Conservation (phyloP, 148 eudicot species). For the Amaranthus palmeri region DNA sequence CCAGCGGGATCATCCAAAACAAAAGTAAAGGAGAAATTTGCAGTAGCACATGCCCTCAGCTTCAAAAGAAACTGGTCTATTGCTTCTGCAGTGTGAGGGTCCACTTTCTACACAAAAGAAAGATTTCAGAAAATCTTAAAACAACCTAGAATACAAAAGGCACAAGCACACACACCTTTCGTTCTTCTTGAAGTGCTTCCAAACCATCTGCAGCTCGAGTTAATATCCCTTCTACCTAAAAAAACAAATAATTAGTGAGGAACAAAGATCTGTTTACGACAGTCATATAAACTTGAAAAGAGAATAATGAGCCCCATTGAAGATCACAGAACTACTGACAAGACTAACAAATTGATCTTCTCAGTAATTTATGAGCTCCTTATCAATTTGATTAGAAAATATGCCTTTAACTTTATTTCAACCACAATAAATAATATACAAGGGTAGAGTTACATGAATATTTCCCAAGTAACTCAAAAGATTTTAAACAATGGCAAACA, state of each 20-base stretch:
- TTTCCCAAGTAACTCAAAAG: background rate
- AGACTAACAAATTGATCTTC: background rate
- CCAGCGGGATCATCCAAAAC: constrained; percentile 96
- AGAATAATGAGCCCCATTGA: background rate
- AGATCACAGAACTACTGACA: background rate
- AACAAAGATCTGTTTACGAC: background rate
- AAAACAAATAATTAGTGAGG: constrained; percentile 3
- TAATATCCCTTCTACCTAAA: constrained; percentile 83
- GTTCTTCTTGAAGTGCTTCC: constrained; percentile 85
- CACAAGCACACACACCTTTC: constrained; percentile 46
- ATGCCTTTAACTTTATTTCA: background rate
- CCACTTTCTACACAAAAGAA: constrained; percentile 58
- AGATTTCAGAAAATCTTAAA: constrained; percentile 1
- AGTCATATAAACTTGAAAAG: constrained; percentile 3
- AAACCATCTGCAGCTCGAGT: constrained; percentile 72
- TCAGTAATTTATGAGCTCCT: background rate
- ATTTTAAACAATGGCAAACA: background rate
- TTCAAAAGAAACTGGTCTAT: constrained; percentile 69
- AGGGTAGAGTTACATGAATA: background rate
- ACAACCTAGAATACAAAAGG: background rate
- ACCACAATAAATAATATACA: background rate
- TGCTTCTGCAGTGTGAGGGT: constrained; percentile 85
- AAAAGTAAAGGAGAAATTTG: constrained; percentile 63
- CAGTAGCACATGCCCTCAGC: constrained; percentile 72
- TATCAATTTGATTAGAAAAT: too few species aligned